Conservation (phyloP, 495 filamentous ascomycete genomes). For the Aspergillus wentii region DNA sequence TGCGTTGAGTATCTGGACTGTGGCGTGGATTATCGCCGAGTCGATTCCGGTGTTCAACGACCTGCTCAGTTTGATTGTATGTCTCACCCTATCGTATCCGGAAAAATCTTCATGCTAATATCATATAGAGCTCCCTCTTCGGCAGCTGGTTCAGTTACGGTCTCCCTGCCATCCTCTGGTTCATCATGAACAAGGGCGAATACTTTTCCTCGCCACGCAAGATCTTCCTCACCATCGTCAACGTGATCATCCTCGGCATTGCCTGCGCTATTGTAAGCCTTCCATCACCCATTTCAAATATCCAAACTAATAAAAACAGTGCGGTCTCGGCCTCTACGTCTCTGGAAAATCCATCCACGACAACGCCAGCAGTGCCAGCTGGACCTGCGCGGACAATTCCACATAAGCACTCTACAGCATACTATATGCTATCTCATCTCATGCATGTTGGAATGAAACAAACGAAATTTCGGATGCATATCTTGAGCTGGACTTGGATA, state of each 20-base stretch:
- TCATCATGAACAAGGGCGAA: slow-evolving; percentile 32
- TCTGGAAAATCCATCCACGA: slow-evolving; percentile 33
- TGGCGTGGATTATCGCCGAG: slow-evolving; percentile 68
- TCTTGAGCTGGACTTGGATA: too few species aligned
- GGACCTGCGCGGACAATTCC: slow-evolving; percentile 37
- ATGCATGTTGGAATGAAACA: too few species aligned
- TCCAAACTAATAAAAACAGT: slow-evolving; percentile 19
- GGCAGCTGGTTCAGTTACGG: slow-evolving; percentile 42
- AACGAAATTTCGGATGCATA: too few species aligned
- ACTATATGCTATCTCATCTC: too few species aligned
- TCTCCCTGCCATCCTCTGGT: slow-evolving; percentile 37
- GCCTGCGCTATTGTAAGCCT: slow-evolving; percentile 33
- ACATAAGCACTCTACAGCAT: too few species aligned
- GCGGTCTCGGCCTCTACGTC: slow-evolving; percentile 35
- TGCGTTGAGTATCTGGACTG: slow-evolving; percentile 48
- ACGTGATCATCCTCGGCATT: slow-evolving; percentile 26
- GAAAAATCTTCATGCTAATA: slow-evolving; percentile 5
- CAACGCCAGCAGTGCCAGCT: slow-evolving; percentile 20
- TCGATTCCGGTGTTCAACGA: slow-evolving; percentile 70
- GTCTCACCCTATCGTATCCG: slow-evolving; percentile 1
- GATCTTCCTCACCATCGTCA: slow-evolving; percentile 27
- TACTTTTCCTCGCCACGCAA: slow-evolving; percentile 26
- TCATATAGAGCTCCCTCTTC: slow-evolving; percentile 28
- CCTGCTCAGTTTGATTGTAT: slow-evolving; percentile 49
- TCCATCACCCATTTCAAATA: not conserved